Percentiles rank a stretch among this genome's conserved stretches.
Conservation (phyloP, 169 alveolate species). For the Amoebophrya sp. region DNA sequence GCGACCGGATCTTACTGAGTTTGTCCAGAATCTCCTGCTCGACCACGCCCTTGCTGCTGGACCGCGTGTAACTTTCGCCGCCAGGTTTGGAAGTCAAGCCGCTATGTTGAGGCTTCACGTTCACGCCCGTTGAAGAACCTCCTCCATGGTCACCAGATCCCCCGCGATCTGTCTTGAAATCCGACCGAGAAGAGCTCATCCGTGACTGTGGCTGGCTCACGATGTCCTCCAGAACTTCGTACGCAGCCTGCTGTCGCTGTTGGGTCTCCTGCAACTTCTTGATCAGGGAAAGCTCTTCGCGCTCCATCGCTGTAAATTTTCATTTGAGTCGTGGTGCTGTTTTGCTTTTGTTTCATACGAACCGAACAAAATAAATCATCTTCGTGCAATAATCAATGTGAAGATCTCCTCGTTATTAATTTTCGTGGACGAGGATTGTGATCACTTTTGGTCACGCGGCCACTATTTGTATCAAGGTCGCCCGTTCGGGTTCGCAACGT, state of each 20-base stretch:
- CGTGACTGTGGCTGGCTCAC: background rate
- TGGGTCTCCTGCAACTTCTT: background rate
- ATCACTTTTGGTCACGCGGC: too few relatives aligned
- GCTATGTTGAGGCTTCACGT: background rate
- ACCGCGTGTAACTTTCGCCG: background rate
- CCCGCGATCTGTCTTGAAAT: background rate
- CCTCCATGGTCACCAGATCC: background rate
- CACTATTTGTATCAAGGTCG: too few relatives aligned
- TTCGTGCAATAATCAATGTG: too few relatives aligned
- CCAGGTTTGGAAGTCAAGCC: background rate
- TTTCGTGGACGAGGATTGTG: too few relatives aligned
- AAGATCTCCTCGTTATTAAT: too few relatives aligned
- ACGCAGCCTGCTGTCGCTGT: background rate
- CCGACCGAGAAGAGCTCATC: background rate
- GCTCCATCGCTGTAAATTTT: background rate
- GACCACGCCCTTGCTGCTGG: background rate
- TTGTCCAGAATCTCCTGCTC: background rate
- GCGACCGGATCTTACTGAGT: background rate
- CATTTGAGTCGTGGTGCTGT: too few relatives aligned
- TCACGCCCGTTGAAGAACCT: background rate
- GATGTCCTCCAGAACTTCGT: background rate
- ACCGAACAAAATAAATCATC: too few relatives aligned
- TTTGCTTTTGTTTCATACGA: too few relatives aligned
- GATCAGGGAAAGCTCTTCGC: background rate
- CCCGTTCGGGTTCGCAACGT: too few relatives aligned